Evolutionary conservation across 2,329 filamentous ascomycete genomes (phyloP).

Genomic region (Hypoxylon sp.): DNA sequence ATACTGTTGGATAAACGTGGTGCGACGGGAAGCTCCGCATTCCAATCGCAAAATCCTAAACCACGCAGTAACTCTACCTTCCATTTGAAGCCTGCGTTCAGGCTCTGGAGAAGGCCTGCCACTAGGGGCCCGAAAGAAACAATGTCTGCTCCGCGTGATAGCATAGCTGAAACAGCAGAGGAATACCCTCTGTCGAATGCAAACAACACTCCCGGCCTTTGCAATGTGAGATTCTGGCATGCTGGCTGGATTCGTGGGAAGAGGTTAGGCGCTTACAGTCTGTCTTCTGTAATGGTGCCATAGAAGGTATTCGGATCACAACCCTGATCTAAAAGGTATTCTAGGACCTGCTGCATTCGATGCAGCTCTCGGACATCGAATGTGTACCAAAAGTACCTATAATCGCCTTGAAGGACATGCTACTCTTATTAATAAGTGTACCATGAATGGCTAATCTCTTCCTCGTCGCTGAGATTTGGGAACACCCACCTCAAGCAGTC

Average conservation of each 20-base stretch:
- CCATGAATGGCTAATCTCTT: too few species aligned
- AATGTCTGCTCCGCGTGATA: constrained; percentile 1
- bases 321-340: background rate
- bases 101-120: background rate
- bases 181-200: background rate
- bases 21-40: background rate
- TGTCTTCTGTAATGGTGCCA: background rate
- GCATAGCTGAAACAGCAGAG: background rate
- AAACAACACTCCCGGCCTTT: constrained; percentile 1
- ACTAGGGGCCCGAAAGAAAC: background rate
- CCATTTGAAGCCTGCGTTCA: background rate
- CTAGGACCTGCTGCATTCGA: too few species aligned
- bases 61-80: background rate
- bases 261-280: background rate
- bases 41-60: constrained; percentile 4
- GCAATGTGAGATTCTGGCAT: background rate
- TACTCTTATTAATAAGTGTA: too few species aligned
- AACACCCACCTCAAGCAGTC: constrained; percentile 1
- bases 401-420: too few species aligned
- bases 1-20: background rate
- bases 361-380: too few species aligned
- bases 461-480: background rate
- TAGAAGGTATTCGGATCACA: background rate
- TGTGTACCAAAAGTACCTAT: too few species aligned
- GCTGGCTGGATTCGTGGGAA: background rate